Base-by-base conservation (phyloP, 805 yeast genomes). In the Sugiyamaella valdiviana region DNA sequence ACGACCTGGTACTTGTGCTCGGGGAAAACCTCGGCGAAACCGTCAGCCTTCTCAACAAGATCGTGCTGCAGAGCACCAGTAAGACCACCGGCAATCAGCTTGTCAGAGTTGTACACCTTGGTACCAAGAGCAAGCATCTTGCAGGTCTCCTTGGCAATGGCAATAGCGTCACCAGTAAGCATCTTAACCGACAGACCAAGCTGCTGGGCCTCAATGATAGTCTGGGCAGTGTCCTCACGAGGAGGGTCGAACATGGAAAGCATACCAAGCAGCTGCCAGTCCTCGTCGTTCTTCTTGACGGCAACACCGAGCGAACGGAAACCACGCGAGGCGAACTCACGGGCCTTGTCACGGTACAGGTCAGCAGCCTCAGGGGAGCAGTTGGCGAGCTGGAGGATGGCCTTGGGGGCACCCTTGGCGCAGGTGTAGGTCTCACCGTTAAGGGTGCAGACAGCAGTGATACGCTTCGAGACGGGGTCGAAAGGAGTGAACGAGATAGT, bases 161-260 rank as follows among this genome's bases (percentile, higher is more conserved):
- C 96, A 70, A 88, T 95, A 73, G 96, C 96, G 75, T 88, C 96
- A 85, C 96, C 96, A 76, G 96, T 88, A 71, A 88, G 80, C 96
- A 88, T 88, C 85, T 88, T 88, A 63, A 88, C 95, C 75, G 93
- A 83, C 70, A 88, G 80, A 85, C 96, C 96, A 67, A 88, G 81
- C 64, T 76, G 71, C 78, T 85, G 84, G 64, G 96, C 96, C 79
- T 88, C 96, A 71, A 78, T 71, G 71, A 88, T 93, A 71, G 96
- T 88, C 71, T 82, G 83, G 67, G 95, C 96, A 78, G 96, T 88
- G 73, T 88, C 96, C 72, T 88, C 95, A 82, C 96, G 86, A 74
- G 96, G 96, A 67, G 96, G 96, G 76, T 88, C 96, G 93, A 88
- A 86, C 78, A 95, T 86, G 71, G 96, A 95, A 95, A 88, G 87